Percentiles rank a stretch among this genome's conserved stretches.
Evolutionary conservation across 805 yeast genomes (phyloP).

Genomic region (Priceomyces haplophilus): DNA sequence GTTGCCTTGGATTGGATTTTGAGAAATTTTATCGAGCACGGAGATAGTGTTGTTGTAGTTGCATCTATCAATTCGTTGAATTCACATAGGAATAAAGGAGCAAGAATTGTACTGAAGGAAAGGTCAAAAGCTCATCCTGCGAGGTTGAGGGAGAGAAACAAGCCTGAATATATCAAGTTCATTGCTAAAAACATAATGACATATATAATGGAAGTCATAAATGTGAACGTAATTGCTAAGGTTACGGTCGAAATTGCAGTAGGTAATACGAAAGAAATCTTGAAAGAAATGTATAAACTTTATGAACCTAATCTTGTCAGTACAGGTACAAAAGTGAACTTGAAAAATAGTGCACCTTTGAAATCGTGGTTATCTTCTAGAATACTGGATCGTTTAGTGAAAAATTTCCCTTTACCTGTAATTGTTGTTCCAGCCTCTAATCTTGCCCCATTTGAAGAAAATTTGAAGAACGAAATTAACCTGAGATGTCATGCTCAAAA

Average conservation of each 20-base stretch:
- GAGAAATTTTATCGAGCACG: constrained; percentile 51
- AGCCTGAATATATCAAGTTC: constrained; percentile 46
- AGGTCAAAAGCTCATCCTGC: constrained; percentile 20
- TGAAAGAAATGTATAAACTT: constrained; percentile 57
- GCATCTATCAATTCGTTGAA: constrained; percentile 42
- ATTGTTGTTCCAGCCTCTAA: constrained; percentile 62
- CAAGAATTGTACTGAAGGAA: constrained; percentile 13
- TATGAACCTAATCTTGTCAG: constrained; percentile 60
- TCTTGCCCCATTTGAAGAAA: constrained; percentile 50
- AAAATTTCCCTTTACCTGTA: constrained; percentile 63
- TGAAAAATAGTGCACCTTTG: constrained; percentile 45
- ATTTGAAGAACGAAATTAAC: constrained; percentile 35
- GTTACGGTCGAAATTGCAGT: constrained; percentile 60
- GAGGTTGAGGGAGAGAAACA: constrained; percentile 36
- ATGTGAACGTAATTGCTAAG: constrained; percentile 46
- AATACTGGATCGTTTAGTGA: constrained; percentile 61
- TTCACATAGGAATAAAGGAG: constrained; percentile 9
- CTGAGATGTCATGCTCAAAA: background rate
- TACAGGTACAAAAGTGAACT: constrained; percentile 52
- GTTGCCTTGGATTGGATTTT: constrained; percentile 73
- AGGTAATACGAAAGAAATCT: constrained; percentile 53
- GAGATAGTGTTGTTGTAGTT: constrained; percentile 64
- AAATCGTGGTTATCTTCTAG: constrained; percentile 61
- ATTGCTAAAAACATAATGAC: constrained; percentile 51
- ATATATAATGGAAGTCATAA: constrained; percentile 46